Conservation (phyloP, 2,329 filamentous ascomycete species). For the Stagonosporopsis vannaccii region DNA sequence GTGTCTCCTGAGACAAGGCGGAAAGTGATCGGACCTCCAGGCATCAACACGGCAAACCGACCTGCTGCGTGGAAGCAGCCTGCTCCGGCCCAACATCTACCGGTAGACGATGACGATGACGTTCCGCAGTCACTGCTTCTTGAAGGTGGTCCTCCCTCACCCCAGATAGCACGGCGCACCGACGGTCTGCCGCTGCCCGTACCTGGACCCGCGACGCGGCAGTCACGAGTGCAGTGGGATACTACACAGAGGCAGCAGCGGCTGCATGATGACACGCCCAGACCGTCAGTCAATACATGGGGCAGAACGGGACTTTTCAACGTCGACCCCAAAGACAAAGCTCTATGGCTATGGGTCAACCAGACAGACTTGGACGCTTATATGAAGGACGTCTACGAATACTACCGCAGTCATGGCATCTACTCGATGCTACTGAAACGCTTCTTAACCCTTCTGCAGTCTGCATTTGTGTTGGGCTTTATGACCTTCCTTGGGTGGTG, state of each 20-base stretch:
- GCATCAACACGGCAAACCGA: conserved; percentile 40
- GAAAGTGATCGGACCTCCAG: conserved; percentile 30
- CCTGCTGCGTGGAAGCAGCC: conserved; percentile 50
- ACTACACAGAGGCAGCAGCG: conserved; percentile 56
- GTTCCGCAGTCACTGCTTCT: conserved; percentile 69
- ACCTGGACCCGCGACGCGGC: conserved; percentile 53
- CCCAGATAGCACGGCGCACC: conserved; percentile 26
- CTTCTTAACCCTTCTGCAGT: conserved; percentile 77
- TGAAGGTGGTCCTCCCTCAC: conserved; percentile 55
- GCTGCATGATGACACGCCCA: conserved; percentile 44
- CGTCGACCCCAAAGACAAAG: conserved; percentile 73
- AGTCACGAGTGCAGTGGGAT: conserved; percentile 60
- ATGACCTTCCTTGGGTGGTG: conserved; percentile 86
- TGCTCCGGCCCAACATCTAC: conserved; percentile 23
- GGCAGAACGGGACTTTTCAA: conserved; percentile 35
- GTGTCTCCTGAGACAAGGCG: conserved; percentile 46
- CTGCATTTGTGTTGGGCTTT: conserved; percentile 81
- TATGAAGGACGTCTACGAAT: conserved; percentile 83
- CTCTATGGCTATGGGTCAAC: conserved; percentile 93
- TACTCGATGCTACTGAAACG: conserved; percentile 83
- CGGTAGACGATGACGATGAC: conserved; percentile 59
- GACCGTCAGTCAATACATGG: conserved; percentile 31
- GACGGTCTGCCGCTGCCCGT: conserved; percentile 51
- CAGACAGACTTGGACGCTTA: conserved; percentile 89
- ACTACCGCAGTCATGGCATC: conserved; percentile 82